A percentile compares a stretch with the other conserved stretches of the same genome.
Evolutionary conservation across 345 rosid species (phyloP).

Genomic region (Salix viminalis): DNA sequence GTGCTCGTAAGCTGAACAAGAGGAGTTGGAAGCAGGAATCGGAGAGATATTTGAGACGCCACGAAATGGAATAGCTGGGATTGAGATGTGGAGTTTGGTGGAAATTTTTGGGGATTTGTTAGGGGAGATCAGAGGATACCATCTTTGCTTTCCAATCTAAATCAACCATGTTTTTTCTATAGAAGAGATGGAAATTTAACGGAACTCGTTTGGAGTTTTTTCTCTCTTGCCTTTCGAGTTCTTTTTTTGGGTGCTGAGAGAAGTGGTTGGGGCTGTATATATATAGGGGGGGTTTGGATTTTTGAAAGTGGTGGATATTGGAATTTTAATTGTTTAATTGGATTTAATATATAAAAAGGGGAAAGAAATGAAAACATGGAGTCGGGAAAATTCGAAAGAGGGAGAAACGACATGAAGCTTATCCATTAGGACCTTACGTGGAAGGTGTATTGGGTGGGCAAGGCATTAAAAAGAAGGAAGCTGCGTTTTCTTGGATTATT

Average conservation of each 20-base stretch:
- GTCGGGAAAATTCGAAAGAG: background rate
- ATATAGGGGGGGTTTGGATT: constrained; percentile 18
- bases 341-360: background rate
- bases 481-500: background rate
- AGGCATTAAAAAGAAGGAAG: background rate
- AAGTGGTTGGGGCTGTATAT: background rate
- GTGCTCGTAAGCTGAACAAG: constrained; percentile 72
- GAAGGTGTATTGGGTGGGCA: background rate
- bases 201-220: background rate
- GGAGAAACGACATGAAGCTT: constrained; percentile 20
- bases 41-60: constrained; percentile 19
- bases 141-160: constrained; percentile 53
- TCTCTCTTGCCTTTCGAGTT: background rate
- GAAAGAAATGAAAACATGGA: background rate
- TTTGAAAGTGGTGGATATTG: background rate
- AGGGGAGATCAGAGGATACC: constrained; percentile 43
- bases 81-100: constrained; percentile 43
- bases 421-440: constrained; percentile 31
- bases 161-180: constrained; percentile 53
- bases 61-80: constrained; percentile 25
- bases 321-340: background rate
- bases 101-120: constrained; percentile 40
- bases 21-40: constrained; percentile 36
- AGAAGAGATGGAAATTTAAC: background rate
- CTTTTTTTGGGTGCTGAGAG: background rate